These are phyloP conservation scores for Alternaria brassicae DNA, from an alignment of 2,329 filamentous ascomycete genomes.

Conservation along the genomic window DNA sequence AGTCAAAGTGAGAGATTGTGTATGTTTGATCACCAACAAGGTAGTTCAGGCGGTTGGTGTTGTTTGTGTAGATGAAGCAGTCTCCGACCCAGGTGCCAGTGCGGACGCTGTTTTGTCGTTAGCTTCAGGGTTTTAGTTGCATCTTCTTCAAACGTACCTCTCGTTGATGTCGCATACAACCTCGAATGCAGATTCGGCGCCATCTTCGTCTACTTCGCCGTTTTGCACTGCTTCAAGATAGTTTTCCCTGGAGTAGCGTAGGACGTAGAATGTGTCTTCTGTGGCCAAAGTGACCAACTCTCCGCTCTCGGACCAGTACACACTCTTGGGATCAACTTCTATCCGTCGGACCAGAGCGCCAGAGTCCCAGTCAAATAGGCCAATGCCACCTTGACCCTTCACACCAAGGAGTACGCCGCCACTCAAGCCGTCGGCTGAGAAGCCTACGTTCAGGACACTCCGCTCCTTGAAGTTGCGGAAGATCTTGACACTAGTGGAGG, in stretches of 20 bases:
- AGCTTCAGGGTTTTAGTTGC: constrained; percentile 9
- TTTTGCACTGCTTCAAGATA: constrained; percentile 84
- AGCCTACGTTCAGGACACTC: constrained; percentile 90
- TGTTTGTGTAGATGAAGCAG: constrained; percentile 99
- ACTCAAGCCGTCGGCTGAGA: constrained; percentile 89
- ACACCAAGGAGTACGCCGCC: constrained; percentile 92
- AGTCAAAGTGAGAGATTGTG: constrained; percentile 96
- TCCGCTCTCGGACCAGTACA: constrained; percentile 98
- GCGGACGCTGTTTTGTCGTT: constrained; percentile 67
- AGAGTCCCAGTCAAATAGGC: constrained; percentile 95
- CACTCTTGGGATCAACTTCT: constrained; percentile 73
- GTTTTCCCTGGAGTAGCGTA: constrained; percentile 88
- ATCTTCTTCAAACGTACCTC: constrained; percentile 61
- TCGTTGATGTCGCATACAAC: constrained; percentile 96
- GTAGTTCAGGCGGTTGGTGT: constrained; percentile 95
- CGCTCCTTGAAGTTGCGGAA: constrained; percentile 99
- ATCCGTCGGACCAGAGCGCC: constrained; percentile 90
- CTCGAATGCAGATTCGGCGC: constrained; percentile 94
- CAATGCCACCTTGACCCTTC: constrained; percentile 91
- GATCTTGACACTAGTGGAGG: constrained; percentile 90
- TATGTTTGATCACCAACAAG: constrained; percentile 97
- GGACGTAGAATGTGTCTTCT: constrained; percentile 93
- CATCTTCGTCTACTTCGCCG: constrained; percentile 85
- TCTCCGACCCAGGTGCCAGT: constrained; percentile 98
- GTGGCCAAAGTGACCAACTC: constrained; percentile 92